phyloP scores from a whole-genome alignment of 2,329 filamentous ascomycete genomes.

The Xylaria hypoxylon region DNA sequence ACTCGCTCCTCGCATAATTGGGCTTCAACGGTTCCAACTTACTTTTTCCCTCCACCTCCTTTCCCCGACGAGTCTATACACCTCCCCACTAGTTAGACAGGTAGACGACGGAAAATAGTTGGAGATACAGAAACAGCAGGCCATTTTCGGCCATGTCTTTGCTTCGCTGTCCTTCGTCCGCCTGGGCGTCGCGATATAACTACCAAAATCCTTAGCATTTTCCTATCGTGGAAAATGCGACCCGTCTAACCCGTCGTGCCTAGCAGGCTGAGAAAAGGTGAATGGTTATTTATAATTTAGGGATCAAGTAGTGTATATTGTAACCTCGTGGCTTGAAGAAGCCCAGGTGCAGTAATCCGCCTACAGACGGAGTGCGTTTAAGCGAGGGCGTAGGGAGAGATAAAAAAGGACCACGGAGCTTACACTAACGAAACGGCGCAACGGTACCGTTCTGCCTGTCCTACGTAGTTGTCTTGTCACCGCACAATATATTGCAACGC shows the following conservation, averaged over 20 bases:
- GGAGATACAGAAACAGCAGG: neutral
- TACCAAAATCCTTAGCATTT: slow-evolving; percentile 14
- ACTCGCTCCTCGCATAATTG: slow-evolving; percentile 19
- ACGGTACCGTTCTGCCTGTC: slow-evolving; percentile 20
- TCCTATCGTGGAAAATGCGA: slow-evolving; percentile 15
- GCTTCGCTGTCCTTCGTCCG: slow-evolving; percentile 24
- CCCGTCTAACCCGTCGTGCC: slow-evolving; percentile 6
- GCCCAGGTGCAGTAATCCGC: slow-evolving; percentile 5
- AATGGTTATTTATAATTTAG: slow-evolving; percentile 32
- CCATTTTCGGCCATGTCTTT: slow-evolving; percentile 7
- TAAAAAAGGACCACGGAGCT: slow-evolving; percentile 20
- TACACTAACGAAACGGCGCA: slow-evolving; percentile 16
- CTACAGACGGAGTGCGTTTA: slow-evolving; percentile 12
- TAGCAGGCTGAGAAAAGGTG: slow-evolving; percentile 15
- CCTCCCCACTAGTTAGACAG: no score
- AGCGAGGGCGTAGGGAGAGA: slow-evolving; percentile 22
- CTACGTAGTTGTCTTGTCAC: slow-evolving; percentile 6
- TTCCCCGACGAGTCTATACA: slow-evolving; percentile 1
- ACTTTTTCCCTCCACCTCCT: neutral
- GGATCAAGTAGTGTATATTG: slow-evolving; percentile 21
- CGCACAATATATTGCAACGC: slow-evolving; percentile 20
- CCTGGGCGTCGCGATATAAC: slow-evolving; percentile 24
- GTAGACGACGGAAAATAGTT: no score
- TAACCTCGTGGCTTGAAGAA: slow-evolving; percentile 28
- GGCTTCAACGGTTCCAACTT: slow-evolving; percentile 24